A percentile compares a stretch with the other conserved stretches of the same genome.
These are phyloP conservation scores for Penicillium verrucosum DNA, from an alignment of 2,329 filamentous ascomycete genomes.

Conservation along the genomic window DNA sequence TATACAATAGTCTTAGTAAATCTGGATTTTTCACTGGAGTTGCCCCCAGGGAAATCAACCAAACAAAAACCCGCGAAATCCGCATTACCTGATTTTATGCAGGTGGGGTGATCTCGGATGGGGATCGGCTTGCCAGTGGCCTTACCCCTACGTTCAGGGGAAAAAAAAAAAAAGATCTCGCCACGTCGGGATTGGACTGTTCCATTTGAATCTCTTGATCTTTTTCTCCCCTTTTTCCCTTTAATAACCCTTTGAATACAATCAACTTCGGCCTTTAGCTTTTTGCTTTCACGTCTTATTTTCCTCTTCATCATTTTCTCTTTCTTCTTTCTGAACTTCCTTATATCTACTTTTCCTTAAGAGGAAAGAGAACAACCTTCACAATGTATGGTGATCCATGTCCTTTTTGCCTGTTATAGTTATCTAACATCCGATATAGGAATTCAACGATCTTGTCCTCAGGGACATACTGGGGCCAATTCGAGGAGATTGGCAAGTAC, in stretches of 20 bases:
- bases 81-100: slow-evolving; percentile 4
- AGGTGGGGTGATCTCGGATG: slow-evolving; percentile 23
- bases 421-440: slow-evolving; percentile 29
- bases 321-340: too few species aligned
- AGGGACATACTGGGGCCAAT: slow-evolving; percentile 64
- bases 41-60: not conserved
- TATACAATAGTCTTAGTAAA: not conserved
- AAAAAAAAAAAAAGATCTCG: slow-evolving; percentile 27
- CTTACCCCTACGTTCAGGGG: slow-evolving; percentile 24
- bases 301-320: not conserved
- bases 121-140: slow-evolving; percentile 30
- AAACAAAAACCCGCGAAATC: slow-evolving; percentile 12
- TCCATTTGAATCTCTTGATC: slow-evolving; percentile 6
- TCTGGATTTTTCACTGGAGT: not conserved
- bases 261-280: not conserved
- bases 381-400: slow-evolving; percentile 12
- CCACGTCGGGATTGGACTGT: slow-evolving; percentile 34
- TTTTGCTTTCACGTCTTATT: not conserved
- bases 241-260: not conserved
- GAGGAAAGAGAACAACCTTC: not conserved
- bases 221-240: slow-evolving; percentile 4
- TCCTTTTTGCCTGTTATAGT: not conserved
- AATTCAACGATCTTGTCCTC: slow-evolving; percentile 49
- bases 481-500: slow-evolving; percentile 62
- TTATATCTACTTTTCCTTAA: not conserved